Percentiles rank a stretch among this genome's conserved stretches.
Evolutionary conservation across 805 yeast species (phyloP).

Genomic region (Starmerella stigmatis): DNA sequence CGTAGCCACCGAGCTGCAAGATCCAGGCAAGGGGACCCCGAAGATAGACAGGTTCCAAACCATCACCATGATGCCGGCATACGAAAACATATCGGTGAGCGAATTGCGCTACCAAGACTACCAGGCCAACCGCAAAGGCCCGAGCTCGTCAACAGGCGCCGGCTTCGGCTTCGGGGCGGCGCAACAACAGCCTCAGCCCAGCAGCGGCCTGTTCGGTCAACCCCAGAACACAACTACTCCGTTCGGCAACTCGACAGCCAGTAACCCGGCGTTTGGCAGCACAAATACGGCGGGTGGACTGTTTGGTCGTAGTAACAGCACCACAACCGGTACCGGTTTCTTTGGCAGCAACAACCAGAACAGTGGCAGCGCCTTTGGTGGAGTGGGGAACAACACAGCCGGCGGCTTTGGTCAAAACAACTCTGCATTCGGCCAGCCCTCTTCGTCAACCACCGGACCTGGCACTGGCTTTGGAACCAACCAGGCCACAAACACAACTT

Average conservation of each 20-base stretch:
- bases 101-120: conserved; percentile 87
- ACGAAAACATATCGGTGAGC: conserved; percentile 67
- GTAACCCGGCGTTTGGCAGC: conserved; percentile 10
- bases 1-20: conserved; percentile 47
- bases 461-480: conserved; percentile 20
- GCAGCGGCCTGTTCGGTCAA: conserved; percentile 12
- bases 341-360: conserved; percentile 16
- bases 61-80: conserved; percentile 84
- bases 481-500: not conserved
- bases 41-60: conserved; percentile 47
- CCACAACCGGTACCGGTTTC: conserved; percentile 15
- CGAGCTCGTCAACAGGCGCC: not conserved
- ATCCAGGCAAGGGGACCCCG: conserved; percentile 29
- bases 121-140: conserved; percentile 48
- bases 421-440: conserved; percentile 5
- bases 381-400: conserved; percentile 11
- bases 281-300: not conserved
- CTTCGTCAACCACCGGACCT: conserved; percentile 19
- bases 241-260: conserved; percentile 1
- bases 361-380: conserved; percentile 3
- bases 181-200: not conserved
- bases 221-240: not conserved
- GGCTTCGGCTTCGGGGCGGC: conserved; percentile 17
- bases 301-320: conserved; percentile 7
- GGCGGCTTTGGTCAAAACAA: conserved; percentile 16